Conservation (phyloP, 176 grass and related monocot genomes). For the Aegilops tauschii region DNA sequence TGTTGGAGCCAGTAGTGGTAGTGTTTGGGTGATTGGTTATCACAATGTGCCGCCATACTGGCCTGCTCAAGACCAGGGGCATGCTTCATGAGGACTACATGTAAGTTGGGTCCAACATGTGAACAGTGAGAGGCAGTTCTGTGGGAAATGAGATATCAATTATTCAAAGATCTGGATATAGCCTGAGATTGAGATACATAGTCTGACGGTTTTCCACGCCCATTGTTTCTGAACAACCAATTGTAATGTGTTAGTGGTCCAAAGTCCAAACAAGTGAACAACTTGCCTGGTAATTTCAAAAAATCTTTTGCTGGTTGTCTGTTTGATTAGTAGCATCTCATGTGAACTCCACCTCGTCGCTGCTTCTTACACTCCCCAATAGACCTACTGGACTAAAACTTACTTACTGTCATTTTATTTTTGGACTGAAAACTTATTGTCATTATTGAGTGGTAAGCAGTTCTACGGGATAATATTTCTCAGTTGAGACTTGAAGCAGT, state of each 20-base stretch:
- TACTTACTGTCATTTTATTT: too few species aligned
- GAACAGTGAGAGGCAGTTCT: neutral
- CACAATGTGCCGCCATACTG: constrained; percentile 19
- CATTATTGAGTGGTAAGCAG: neutral
- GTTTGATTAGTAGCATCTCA: constrained; percentile 6
- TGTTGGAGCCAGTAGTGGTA: neutral
- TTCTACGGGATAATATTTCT: neutral
- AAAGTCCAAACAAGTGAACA: neutral
- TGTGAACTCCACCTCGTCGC: neutral
- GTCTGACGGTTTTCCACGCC: neutral
- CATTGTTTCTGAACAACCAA: neutral
- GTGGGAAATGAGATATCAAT: neutral
- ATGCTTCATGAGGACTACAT: neutral
- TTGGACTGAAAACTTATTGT: neutral
- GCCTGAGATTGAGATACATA: neutral
- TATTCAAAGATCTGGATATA: neutral
- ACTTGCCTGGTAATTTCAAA: constrained; percentile 25
- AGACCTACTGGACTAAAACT: neutral
- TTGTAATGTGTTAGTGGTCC: neutral
- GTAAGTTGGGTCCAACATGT: neutral
- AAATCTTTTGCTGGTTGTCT: neutral
- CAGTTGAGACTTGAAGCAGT: too few species aligned
- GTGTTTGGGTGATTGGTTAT: neutral
- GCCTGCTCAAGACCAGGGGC: neutral
- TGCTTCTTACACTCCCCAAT: neutral